Percentiles rank a stretch among this genome's conserved stretches.
These are phyloP conservation scores for Allomyces macrogynus DNA, from an alignment of 192 early-diverging fungal species.

Conservation along the genomic window DNA sequence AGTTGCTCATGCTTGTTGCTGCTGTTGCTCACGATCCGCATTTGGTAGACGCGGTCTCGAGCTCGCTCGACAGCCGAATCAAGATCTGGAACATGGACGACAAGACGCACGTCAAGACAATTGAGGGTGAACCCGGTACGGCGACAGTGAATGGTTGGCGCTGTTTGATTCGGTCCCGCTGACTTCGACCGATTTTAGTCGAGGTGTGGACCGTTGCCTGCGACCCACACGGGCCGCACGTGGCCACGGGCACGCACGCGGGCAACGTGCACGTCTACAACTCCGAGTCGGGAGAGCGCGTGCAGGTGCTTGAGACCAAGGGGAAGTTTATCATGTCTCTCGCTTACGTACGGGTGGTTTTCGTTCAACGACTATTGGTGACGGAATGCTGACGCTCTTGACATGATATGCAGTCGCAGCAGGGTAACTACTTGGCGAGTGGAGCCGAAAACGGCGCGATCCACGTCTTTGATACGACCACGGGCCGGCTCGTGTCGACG, in stretches of 20 bases:
- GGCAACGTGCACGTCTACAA: constrained; percentile 54
- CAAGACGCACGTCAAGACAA: constrained; percentile 26
- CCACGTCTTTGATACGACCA: constrained; percentile 46
- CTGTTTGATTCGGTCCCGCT: constrained; percentile 3
- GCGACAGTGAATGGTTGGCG: background rate
- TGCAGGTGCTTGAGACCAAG: constrained; percentile 37
- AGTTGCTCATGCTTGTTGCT: background rate
- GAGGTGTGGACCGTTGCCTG: constrained; percentile 56
- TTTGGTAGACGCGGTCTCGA: constrained; percentile 35
- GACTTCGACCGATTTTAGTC: constrained; percentile 17
- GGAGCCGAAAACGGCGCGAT: constrained; percentile 55
- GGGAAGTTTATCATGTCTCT: constrained; percentile 62
- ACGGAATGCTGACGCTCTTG: no score
- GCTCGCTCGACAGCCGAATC: constrained; percentile 58
- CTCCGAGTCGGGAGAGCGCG: constrained; percentile 44
- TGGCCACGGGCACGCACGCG: constrained; percentile 51
- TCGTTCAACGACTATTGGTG: no score
- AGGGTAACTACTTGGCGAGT: constrained; percentile 50
- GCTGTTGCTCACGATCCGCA: background rate
- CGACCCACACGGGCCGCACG: constrained; percentile 44
- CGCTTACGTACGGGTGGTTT: constrained; percentile 52
- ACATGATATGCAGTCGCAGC: constrained; percentile 2
- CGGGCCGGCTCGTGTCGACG: constrained; percentile 39
- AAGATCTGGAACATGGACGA: constrained; percentile 52
- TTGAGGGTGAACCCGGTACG: constrained; percentile 40